Percentiles rank a stretch among this genome's conserved stretches.
Conservation (phyloP, 768 basidiomycete species). For the Tricholoma bakamatsutake region DNA sequence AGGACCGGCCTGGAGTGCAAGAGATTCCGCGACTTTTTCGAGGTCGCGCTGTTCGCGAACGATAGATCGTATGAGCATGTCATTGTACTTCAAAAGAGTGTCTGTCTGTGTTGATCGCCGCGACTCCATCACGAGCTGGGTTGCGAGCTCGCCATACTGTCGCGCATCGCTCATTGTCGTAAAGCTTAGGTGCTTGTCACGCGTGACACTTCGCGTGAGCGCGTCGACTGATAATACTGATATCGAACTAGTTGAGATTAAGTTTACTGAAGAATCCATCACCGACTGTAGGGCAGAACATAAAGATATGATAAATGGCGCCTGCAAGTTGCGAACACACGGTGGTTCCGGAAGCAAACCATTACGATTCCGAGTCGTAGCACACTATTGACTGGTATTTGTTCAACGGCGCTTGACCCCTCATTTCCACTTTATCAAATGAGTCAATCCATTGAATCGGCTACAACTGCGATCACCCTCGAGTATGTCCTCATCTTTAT, state of each 20-base stretch:
- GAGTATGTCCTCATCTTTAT: not conserved
- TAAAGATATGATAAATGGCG: too few species aligned
- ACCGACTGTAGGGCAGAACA: too few species aligned
- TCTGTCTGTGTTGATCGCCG: constrained; percentile 81
- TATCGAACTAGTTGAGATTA: too few species aligned
- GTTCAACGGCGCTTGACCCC: too few species aligned
- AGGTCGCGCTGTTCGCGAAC: constrained; percentile 90
- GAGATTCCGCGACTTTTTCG: constrained; percentile 46
- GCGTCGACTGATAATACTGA: too few species aligned
- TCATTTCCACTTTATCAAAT: not conserved
- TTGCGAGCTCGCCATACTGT: constrained; percentile 82
- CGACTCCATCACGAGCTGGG: constrained; percentile 82
- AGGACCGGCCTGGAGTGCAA: constrained; percentile 31
- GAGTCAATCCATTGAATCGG: constrained; percentile 20
- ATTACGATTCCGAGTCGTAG: too few species aligned
- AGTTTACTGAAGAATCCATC: too few species aligned
- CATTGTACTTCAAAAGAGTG: constrained; percentile 88
- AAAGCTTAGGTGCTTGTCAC: not conserved
- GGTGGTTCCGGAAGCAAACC: too few species aligned
- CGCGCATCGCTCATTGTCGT: constrained; percentile 45
- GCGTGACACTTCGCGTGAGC: not conserved
- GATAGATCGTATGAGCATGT: constrained; percentile 77
- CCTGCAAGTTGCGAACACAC: too few species aligned
- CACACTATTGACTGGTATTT: too few species aligned
- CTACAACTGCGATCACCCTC: constrained; percentile 19